Conservation (phyloP, 306 rosid genomes). For the Luffa acutangula region DNA sequence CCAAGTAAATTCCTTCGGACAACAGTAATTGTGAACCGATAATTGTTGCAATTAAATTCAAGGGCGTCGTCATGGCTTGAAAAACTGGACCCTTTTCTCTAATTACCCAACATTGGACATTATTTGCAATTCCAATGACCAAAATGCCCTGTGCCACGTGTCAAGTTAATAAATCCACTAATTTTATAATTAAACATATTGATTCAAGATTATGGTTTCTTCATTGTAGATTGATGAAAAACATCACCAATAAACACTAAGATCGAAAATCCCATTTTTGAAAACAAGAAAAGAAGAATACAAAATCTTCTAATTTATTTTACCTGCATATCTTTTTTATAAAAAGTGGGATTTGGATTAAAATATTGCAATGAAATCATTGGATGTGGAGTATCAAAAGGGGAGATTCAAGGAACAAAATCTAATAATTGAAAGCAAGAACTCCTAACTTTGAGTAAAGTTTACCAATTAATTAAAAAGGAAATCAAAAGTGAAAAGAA, state of each 20-base stretch:
- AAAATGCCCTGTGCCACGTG: background rate
- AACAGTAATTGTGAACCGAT: slow-evolving; percentile 5
- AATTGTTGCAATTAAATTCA: slow-evolving; percentile 8
- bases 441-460: too few species aligned
- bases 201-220: too few species aligned
- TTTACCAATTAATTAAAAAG: too few species aligned
- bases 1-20: slow-evolving; percentile 7
- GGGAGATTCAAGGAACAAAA: background rate
- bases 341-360: background rate
- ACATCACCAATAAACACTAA: too few species aligned
- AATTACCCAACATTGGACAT: slow-evolving; percentile 9
- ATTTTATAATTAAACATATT: background rate
- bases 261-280: too few species aligned
- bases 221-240: too few species aligned
- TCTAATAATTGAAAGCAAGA: background rate
- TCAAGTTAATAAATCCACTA: background rate
- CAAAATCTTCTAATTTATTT: too few species aligned
- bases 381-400: background rate
- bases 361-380: background rate
- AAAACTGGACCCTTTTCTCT: slow-evolving; percentile 13
- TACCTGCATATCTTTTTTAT: too few species aligned
- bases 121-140: background rate
- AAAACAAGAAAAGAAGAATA: too few species aligned
- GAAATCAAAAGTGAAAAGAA: too few species aligned
- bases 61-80: slow-evolving; percentile 15